A percentile compares a stretch with the other conserved stretches of the same genome.
phyloP scores from a whole-genome alignment of 2,329 filamentous ascomycete genomes.

The Byssothecium circinans region DNA sequence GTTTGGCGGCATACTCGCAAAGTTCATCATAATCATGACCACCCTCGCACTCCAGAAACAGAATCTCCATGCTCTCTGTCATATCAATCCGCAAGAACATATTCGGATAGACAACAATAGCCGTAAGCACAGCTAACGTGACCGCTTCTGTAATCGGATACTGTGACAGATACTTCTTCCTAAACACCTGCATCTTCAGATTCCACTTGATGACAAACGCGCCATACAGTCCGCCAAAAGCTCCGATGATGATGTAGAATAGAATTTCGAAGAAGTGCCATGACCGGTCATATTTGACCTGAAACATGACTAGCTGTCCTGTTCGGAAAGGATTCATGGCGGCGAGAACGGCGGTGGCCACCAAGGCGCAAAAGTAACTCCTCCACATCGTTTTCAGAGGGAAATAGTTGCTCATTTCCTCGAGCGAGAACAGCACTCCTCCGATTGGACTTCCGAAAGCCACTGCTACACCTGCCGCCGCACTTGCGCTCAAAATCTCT shows the following conservation, averaged over 20 bases:
- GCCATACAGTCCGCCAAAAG: constrained; percentile 93
- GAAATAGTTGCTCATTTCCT: constrained; percentile 97
- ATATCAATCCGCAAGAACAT: constrained; percentile 95
- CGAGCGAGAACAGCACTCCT: constrained; percentile 91
- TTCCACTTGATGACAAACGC: constrained; percentile 99
- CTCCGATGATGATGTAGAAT: constrained; percentile 87
- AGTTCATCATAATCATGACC: constrained; percentile 85
- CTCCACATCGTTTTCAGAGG: constrained; percentile 97
- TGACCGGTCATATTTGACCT: constrained; percentile 89
- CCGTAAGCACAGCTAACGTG: constrained; percentile 78
- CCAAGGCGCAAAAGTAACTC: constrained; percentile 95
- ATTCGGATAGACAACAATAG: constrained; percentile 94
- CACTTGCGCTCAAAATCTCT: constrained; percentile 92
- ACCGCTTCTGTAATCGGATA: constrained; percentile 88
- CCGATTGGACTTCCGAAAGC: constrained; percentile 98
- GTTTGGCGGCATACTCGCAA: constrained; percentile 64
- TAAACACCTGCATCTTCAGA: constrained; percentile 82
- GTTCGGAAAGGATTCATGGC: constrained; percentile 98
- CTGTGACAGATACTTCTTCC: constrained; percentile 84
- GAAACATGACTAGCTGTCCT: constrained; percentile 98
- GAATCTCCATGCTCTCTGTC: constrained; percentile 98
- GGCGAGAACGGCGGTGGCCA: constrained; percentile 88
- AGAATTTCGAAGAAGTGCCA: constrained; percentile 98
- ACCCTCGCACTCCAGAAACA: constrained; percentile 92
- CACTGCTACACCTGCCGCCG: constrained; percentile 91